These are phyloP conservation scores for Trichoderma oligosporum DNA, from an alignment of 2,329 filamentous ascomycete species.

Conservation along the genomic window DNA sequence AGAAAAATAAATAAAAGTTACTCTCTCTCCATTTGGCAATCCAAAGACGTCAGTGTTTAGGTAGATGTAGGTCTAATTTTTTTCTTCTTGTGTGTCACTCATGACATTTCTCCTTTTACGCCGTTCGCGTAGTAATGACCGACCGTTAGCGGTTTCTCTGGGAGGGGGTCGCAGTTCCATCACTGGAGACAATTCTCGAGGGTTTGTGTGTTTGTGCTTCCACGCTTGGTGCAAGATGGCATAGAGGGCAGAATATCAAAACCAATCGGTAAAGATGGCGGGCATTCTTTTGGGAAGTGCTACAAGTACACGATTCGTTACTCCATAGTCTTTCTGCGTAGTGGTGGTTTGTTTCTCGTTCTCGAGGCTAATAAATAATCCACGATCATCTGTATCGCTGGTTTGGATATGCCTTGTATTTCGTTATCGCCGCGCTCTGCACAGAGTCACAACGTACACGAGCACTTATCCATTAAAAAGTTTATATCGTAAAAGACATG, in stretches of 20 bases:
- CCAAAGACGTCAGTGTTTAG: background rate
- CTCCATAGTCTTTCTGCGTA: background rate
- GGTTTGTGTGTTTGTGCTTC: background rate
- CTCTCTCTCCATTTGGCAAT: background rate
- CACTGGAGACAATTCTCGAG: background rate
- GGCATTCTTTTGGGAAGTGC: background rate
- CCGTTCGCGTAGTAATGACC: background rate
- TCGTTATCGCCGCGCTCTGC: background rate
- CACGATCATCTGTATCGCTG: background rate
- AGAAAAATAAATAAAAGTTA: background rate
- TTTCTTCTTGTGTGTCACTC: too few species aligned
- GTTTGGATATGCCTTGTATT: background rate
- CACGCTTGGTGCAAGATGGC: background rate
- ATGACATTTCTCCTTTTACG: background rate
- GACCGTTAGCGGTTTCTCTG: background rate
- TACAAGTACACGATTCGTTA: background rate
- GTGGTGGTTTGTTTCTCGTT: background rate
- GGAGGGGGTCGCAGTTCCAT: background rate
- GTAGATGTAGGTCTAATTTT: background rate
- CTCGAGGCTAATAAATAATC: background rate
- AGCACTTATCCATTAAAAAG: background rate
- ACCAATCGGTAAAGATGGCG: background rate
- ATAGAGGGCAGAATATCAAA: background rate
- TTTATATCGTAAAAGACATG: slow-evolving; percentile 7
- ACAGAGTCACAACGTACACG: background rate